Base-by-base conservation (phyloP, 805 yeast genomes). In the Yamadazyma ubonensis region DNA sequence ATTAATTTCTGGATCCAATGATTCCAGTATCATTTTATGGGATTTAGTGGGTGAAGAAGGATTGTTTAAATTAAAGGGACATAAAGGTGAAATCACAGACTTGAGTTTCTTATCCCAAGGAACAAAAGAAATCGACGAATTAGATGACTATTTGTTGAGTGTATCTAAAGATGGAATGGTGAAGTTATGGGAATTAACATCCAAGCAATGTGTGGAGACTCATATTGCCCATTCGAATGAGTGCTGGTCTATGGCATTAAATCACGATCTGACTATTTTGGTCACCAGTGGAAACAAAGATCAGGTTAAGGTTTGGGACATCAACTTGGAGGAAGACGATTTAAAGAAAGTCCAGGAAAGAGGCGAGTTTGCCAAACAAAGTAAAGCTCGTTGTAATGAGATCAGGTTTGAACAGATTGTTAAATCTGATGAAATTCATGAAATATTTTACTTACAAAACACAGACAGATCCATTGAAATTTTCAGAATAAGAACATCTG, bases 41-140 rank as follows among this genome's bases (percentile, higher is more conserved):
- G 99, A 93, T 66, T 75, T 93, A 40, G 90, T 93, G 11, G 85
- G 87, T 7, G 99, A 93, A 68, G 80, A 77, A 19, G 99, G 99
- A 9, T 63, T 91, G 23, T 86, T 78, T 66, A 83, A 91, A 53
- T 72, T 93, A 44, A 79, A 86, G 58, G 89, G 97, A 5, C 99
- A 93, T 60, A 83, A 85, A 58, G 91, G 88, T 50, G 86, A 82
- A 50, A 83, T 93, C 49, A 90, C 96, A 1, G 95, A 95, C 0
- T 51, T 88, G 29, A 61, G 70, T 46, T 75, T 83, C 36, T 50
- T 79, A 26, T 56, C 68, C 21, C 54, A 53, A 19, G 32, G 29
- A 2, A 58, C 57, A 15, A 56, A 51, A 14, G 58, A 52, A 30
- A 44, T 51, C 25, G 82, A 78, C 45, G 83, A 75, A n/a, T 58